These are phyloP conservation scores for Bruguiera gymnorhiza DNA, from an alignment of 345 rosid genomes.

Conservation along the genomic window DNA sequence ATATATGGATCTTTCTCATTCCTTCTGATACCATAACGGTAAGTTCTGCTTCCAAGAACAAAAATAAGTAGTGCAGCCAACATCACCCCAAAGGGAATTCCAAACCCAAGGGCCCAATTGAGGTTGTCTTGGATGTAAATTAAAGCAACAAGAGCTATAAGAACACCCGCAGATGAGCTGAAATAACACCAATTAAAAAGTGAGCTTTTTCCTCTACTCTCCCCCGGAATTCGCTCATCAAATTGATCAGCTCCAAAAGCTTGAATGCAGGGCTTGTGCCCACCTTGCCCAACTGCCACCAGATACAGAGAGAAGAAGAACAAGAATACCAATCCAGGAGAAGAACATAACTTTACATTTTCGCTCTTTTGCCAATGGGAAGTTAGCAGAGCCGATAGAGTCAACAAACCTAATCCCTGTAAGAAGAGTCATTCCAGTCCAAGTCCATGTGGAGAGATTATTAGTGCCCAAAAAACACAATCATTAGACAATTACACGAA, in stretches of 20 bases:
- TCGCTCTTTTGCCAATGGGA: neutral
- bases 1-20: neutral
- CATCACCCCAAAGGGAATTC: neutral
- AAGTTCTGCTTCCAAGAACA: slow-evolving; percentile 8
- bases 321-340: neutral
- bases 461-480: too few relatives aligned
- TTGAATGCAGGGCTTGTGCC: slow-evolving; percentile 10
- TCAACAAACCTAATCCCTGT: slow-evolving; percentile 14
- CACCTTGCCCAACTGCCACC: slow-evolving; percentile 8
- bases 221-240: neutral
- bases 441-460: too few relatives aligned
- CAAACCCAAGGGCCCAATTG: neutral
- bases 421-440: neutral
- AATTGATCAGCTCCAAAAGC: slow-evolving; percentile 17
- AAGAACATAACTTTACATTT: neutral
- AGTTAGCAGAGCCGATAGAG: slow-evolving; percentile 3
- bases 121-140: neutral
- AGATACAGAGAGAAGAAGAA: slow-evolving; percentile 12
- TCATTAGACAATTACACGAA: too few relatives aligned
- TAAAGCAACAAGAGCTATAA: neutral
- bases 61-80: neutral
- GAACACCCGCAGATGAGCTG: neutral
- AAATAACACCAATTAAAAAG: slow-evolving; percentile 13
- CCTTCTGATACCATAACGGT: neutral
- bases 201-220: neutral